Evolutionary conservation across 805 yeast species (phyloP).

Genomic region (Teunomyces stri): DNA sequence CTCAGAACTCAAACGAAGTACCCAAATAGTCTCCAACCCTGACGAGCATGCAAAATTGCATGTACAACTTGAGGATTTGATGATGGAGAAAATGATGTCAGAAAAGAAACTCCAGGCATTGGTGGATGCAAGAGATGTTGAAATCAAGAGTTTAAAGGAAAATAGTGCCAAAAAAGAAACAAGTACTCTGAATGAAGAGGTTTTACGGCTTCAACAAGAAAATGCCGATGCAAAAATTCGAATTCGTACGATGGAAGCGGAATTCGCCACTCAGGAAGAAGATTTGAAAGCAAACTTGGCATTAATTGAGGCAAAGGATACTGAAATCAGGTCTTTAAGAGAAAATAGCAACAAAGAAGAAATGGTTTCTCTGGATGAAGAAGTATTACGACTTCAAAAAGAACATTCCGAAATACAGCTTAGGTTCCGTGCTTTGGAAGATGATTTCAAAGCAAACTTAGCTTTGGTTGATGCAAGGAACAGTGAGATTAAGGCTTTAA

Average conservation of each 20-base stretch:
- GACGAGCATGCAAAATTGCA: constrained; percentile 10
- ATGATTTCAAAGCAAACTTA: too few relatives aligned
- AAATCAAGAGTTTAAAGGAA: constrained; percentile 10
- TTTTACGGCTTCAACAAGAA: neutral
- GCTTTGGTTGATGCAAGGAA: too few relatives aligned
- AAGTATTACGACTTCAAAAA: too few relatives aligned
- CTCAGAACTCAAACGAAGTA: constrained; percentile 22
- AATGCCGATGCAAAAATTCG: neutral
- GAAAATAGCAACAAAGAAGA: too few relatives aligned
- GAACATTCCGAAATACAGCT: too few relatives aligned
- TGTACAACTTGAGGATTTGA: constrained; percentile 11
- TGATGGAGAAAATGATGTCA: constrained; percentile 11
- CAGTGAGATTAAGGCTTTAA: too few relatives aligned
- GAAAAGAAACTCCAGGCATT: constrained; percentile 15
- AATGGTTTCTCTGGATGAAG: too few relatives aligned
- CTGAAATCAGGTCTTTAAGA: neutral
- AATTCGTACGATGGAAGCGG: neutral
- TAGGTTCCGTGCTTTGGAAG: too few relatives aligned
- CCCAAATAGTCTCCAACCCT: constrained; percentile 1
- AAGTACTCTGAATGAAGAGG: neutral
- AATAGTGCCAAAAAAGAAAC: neutral
- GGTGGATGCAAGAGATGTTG: constrained; percentile 11
- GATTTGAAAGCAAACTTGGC: too few relatives aligned
- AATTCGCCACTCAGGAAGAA: neutral
- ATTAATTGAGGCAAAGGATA: too few relatives aligned